A percentile compares a stretch with the other conserved stretches of the same genome.
phyloP scores from a whole-genome alignment of 2,329 filamentous ascomycete species.

The Fusarium sp. region DNA sequence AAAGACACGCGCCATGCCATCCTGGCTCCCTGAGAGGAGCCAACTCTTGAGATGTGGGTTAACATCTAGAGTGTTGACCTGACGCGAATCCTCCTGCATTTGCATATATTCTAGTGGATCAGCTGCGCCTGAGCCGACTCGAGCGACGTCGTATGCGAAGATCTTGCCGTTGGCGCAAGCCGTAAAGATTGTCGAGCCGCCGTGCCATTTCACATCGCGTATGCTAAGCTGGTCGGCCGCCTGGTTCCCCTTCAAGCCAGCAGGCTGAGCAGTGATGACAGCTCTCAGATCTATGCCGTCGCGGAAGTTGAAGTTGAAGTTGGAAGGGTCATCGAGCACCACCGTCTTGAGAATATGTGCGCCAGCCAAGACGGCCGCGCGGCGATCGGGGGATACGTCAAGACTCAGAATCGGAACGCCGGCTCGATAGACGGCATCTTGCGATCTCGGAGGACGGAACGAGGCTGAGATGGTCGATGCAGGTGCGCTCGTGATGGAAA shows the following conservation, averaged over 20 bases:
- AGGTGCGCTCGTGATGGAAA: conserved; percentile 58
- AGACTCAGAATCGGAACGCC: conserved; percentile 65
- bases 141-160: conserved; percentile 68
- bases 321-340: conserved; percentile 58
- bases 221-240: conserved; percentile 68
- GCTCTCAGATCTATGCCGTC: conserved; percentile 68
- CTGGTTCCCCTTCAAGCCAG: conserved; percentile 53
- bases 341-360: conserved; percentile 69
- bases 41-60: conserved; percentile 67
- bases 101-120: conserved; percentile 64
- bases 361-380: conserved; percentile 65
- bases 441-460: conserved; percentile 63
- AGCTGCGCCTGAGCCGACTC: conserved; percentile 55
- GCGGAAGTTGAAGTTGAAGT: conserved; percentile 54
- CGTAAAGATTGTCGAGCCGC: conserved; percentile 65
- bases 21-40: conserved; percentile 70
- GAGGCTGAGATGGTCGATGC: conserved; percentile 48
- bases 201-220: conserved; percentile 68
- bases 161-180: conserved; percentile 72
- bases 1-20: conserved; percentile 69
- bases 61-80: conserved; percentile 70
- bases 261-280: conserved; percentile 59
- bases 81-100: conserved; percentile 68
- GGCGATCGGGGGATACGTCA: conserved; percentile 66
- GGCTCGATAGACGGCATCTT: conserved; percentile 62